Evolutionary conservation across 163 green algal genomes (phyloP).

Genomic region (Chlamydomonas reinhardtii): DNA sequence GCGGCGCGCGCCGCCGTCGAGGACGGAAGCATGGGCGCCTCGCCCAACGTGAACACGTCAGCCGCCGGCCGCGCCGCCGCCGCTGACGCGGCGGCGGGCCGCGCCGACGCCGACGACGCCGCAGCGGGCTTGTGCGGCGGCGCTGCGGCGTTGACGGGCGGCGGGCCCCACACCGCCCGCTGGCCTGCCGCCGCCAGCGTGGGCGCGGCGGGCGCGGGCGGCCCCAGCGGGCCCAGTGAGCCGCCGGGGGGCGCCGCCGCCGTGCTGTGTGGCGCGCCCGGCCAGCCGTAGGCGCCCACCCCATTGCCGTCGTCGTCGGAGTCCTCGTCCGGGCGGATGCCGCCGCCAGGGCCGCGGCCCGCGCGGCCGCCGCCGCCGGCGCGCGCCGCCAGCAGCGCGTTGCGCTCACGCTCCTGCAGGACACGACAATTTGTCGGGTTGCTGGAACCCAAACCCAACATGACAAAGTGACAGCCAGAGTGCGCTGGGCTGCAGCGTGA

Average conservation of each 20-base stretch:
- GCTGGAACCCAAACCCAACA: too few relatives aligned
- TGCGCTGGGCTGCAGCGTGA: too few relatives aligned
- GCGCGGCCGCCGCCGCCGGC: not conserved
- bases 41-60: conserved; percentile 1
- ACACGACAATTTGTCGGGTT: too few relatives aligned
- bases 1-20: not conserved
- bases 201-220: not conserved
- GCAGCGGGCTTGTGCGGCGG: not conserved
- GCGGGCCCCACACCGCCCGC: conserved; percentile 23
- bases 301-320: conserved; percentile 21
- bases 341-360: not conserved
- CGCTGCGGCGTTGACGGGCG: not conserved
- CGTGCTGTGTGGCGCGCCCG: not conserved
- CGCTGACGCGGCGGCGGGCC: not conserved
- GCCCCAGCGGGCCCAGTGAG: not conserved
- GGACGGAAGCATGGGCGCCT: not conserved
- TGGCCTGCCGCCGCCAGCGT: not conserved
- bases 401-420: conserved; percentile 1
- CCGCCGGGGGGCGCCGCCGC: not conserved
- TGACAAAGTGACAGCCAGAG: too few relatives aligned
- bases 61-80: not conserved
- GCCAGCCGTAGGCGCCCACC: conserved; percentile 22
- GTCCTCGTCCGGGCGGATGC: conserved; percentile 4
- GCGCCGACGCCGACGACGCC: not conserved
- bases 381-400: not conserved